Conservation (phyloP, 345 rosid species). For the Populus euphratica region DNA sequence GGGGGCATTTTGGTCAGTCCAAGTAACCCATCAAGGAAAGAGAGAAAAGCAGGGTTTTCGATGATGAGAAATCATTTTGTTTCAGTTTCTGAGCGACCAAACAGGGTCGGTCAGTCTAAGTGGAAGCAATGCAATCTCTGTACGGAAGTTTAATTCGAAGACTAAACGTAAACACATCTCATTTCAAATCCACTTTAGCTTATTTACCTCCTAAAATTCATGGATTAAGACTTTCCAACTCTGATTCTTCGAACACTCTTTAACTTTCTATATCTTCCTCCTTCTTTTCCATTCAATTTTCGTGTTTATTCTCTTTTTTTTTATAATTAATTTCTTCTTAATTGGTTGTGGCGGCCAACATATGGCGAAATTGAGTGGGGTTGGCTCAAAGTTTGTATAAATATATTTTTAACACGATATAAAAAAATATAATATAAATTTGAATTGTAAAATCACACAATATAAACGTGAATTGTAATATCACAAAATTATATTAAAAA, state of each 20-base stretch:
- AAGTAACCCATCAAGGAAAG: background rate
- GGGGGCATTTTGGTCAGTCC: background rate
- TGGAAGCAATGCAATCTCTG: conserved; percentile 38
- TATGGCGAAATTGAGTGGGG: background rate
- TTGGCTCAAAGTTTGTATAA: too few species aligned
- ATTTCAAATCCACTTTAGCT: conserved; percentile 10
- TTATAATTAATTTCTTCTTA: background rate
- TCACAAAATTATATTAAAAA: too few species aligned
- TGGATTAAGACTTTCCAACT: background rate
- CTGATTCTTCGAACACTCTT: conserved; percentile 4
- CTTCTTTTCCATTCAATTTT: background rate
- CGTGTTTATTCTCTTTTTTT: background rate
- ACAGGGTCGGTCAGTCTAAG: background rate
- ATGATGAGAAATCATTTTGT: background rate
- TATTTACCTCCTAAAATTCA: background rate
- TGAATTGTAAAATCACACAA: too few species aligned
- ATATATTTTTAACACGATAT: too few species aligned
- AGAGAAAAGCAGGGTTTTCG: conserved; percentile 5
- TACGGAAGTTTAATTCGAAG: conserved; percentile 28
- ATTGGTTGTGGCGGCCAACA: conserved; percentile 28
- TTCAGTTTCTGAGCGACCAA: background rate
- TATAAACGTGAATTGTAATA: too few species aligned
- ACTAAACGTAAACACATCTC: conserved; percentile 14
- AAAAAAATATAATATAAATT: too few species aligned
- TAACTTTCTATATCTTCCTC: conserved; percentile 10